Conservation (phyloP, 2,329 filamentous ascomycete species). For the Botryosphaeria dothidea region DNA sequence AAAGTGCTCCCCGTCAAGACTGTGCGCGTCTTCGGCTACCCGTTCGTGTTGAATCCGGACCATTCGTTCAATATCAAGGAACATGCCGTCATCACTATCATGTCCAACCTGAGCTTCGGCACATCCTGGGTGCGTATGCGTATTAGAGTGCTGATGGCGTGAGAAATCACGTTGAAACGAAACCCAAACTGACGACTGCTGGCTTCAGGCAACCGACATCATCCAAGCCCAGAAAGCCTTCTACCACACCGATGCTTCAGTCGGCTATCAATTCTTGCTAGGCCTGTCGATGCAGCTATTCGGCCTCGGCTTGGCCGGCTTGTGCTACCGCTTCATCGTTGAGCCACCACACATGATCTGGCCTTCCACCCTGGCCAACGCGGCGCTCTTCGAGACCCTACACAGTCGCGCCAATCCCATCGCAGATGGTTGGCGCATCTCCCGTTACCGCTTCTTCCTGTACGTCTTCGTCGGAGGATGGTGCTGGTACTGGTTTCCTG, state of each 20-base stretch:
- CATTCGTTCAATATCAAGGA: conserved; percentile 62
- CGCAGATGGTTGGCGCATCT: conserved; percentile 35
- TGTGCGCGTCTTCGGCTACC: conserved; percentile 10
- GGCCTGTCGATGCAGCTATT: conserved; percentile 69
- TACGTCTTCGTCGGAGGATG: conserved; percentile 26
- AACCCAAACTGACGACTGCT: not conserved
- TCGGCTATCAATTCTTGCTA: conserved; percentile 65
- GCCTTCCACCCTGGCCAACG: conserved; percentile 27
- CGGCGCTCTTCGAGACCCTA: conserved; percentile 29
- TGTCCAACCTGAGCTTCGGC: conserved; percentile 54
- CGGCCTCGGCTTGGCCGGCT: conserved; percentile 29
- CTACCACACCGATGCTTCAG: conserved; percentile 69
- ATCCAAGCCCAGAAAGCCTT: conserved; percentile 50
- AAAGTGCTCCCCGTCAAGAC: conserved; percentile 12
- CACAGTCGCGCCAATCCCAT: conserved; percentile 30
- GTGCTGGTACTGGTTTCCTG: conserved; percentile 32
- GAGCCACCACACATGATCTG: conserved; percentile 31
- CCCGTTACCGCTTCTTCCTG: conserved; percentile 28
- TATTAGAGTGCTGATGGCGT: not conserved
- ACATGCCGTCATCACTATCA: conserved; percentile 62
- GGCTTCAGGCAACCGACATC: conserved; percentile 29
- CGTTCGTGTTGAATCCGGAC: conserved; percentile 50
- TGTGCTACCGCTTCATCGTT: conserved; percentile 27
- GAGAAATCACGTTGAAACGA: not conserved
- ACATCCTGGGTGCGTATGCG: conserved; percentile 56